A percentile compares a stretch with the other conserved stretches of the same genome.
phyloP scores from a whole-genome alignment of 1,139 yeast species.

The Blastobotrys ciferrii region DNA sequence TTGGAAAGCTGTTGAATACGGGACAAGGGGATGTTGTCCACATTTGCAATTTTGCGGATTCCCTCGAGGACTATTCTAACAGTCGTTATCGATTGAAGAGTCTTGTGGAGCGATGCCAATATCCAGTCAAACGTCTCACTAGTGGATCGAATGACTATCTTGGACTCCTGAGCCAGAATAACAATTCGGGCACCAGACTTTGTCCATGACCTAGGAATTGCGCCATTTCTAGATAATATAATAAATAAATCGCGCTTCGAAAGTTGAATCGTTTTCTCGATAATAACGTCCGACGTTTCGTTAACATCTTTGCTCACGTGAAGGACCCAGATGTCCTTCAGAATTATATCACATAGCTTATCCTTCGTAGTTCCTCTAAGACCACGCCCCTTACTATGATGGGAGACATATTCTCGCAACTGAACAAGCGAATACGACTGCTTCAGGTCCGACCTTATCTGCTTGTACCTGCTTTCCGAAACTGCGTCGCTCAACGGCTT shows the following conservation, averaged over 20 bases:
- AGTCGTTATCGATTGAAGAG: constrained; percentile 25
- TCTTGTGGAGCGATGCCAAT: constrained; percentile 32
- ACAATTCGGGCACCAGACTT: constrained; percentile 55
- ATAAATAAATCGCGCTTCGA: constrained; percentile 49
- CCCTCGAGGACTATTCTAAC: constrained; percentile 26
- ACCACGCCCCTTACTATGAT: constrained; percentile 14
- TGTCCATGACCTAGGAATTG: constrained; percentile 49
- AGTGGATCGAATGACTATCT: constrained; percentile 40
- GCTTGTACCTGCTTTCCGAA: constrained; percentile 35
- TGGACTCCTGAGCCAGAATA: constrained; percentile 41
- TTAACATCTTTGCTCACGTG: constrained; percentile 35
- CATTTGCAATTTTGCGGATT: constrained; percentile 21
- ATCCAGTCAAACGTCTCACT: constrained; percentile 38
- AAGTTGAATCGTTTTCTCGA: constrained; percentile 42
- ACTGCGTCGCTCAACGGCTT: constrained; percentile 33
- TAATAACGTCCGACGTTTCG: constrained; percentile 43
- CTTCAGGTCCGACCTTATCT: constrained; percentile 32
- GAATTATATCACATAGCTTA: constrained; percentile 28
- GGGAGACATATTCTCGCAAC: constrained; percentile 30
- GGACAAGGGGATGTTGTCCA: constrained; percentile 24
- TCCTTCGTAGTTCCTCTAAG: neutral
- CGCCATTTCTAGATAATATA: constrained; percentile 48
- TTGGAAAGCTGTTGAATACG: constrained; percentile 35
- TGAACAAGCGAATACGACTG: constrained; percentile 37
- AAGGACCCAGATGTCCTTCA: constrained; percentile 45